Evolutionary conservation across 345 rosid genomes (phyloP).

Genomic region (Eucalyptus pauciflora): DNA sequence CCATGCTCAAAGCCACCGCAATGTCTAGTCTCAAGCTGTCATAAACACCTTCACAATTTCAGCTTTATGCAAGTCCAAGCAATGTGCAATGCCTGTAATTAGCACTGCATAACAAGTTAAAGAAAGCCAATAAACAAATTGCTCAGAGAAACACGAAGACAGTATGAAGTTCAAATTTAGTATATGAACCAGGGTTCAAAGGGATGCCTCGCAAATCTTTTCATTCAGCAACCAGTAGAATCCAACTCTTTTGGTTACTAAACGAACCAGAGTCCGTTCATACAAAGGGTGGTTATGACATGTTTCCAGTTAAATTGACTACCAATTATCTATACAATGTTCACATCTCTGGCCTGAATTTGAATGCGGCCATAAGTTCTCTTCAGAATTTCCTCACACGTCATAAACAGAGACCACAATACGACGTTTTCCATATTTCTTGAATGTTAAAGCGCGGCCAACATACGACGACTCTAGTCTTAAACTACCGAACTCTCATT

Average conservation of each 20-base stretch:
- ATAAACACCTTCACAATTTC: not conserved
- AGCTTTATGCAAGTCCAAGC: not conserved
- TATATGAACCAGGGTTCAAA: not conserved
- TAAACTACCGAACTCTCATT: not conserved
- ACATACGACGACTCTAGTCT: not conserved
- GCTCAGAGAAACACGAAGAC: not conserved
- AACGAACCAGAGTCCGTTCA: not conserved
- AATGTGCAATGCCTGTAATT: slow-evolving; percentile 18
- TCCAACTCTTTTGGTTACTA: not conserved
- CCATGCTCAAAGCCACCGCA: not conserved
- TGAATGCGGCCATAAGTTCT: not conserved
- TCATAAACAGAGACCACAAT: not conserved
- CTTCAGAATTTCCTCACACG: not conserved
- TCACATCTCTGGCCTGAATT: not conserved
- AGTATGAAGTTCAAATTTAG: not conserved
- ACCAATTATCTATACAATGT: not conserved
- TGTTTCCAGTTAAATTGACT: not conserved
- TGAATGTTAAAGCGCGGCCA: not conserved
- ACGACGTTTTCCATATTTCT: not conserved
- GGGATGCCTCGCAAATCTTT: not conserved
- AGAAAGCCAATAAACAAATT: not conserved
- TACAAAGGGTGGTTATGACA: not conserved
- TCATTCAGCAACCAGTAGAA: not conserved
- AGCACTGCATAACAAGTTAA: not conserved
- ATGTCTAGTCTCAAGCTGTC: slow-evolving; percentile 3